Conservation (phyloP, 2,329 filamentous ascomycete genomes). For the Trichophyton simii region DNA sequence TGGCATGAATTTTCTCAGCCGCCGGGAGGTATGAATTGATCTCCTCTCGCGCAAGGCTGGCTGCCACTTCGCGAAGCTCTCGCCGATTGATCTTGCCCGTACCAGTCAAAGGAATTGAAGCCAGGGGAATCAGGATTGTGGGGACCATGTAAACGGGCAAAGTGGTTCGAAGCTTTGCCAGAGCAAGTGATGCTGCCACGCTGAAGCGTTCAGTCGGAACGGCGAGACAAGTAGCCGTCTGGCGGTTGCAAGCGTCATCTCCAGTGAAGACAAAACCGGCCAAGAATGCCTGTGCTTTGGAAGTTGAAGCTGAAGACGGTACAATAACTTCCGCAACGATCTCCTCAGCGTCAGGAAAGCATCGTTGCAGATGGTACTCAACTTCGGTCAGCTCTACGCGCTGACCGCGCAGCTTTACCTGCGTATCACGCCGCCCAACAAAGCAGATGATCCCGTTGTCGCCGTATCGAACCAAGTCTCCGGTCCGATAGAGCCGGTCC, state of each 20-base stretch:
- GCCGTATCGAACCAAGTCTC: conserved; percentile 6
- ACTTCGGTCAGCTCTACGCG: conserved; percentile 43
- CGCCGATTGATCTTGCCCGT: conserved; percentile 26
- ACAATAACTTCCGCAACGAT: background rate
- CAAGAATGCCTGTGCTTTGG: background rate
- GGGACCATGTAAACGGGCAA: conserved; percentile 2
- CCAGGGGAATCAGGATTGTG: background rate
- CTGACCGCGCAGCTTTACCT: conserved; percentile 49
- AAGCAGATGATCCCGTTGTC: background rate
- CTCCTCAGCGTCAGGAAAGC: background rate
- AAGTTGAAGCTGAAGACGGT: background rate
- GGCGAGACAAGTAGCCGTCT: background rate
- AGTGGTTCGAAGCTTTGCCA: background rate
- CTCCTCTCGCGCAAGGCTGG: background rate
- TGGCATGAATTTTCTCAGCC: background rate
- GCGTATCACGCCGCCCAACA: conserved; percentile 46
- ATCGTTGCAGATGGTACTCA: conserved; percentile 11
- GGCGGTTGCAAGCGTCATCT: background rate
- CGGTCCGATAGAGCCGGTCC: background rate
- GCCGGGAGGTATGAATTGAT: background rate
- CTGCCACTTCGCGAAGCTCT: background rate
- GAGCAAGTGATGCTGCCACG: background rate
- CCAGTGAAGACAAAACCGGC: background rate
- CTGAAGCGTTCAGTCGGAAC: background rate
- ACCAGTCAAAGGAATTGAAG: background rate